Conservation (phyloP, 305 asterid species). For the Petunia hybrid region DNA sequence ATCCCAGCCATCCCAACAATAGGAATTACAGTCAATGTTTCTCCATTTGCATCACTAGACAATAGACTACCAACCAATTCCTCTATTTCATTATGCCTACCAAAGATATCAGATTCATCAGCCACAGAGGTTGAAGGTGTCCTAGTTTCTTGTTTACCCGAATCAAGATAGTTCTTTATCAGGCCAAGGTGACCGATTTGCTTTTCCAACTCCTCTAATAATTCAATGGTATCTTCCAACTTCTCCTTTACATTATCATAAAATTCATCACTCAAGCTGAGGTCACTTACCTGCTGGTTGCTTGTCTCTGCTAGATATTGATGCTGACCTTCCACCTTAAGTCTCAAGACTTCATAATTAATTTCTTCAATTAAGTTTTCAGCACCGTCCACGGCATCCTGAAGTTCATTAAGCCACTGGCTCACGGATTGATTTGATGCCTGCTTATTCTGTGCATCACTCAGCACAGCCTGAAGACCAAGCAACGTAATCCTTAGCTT, state of each 20-base stretch:
- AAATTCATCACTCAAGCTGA: neutral
- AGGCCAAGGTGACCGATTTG: slow-evolving; percentile 14
- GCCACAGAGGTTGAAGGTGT: slow-evolving; percentile 41
- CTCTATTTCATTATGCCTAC: slow-evolving; percentile 49
- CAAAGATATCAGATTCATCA: slow-evolving; percentile 42
- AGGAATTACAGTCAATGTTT: slow-evolving; percentile 23
- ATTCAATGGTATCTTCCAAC: slow-evolving; percentile 24
- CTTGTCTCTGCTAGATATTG: neutral
- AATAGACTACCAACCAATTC: slow-evolving; percentile 6
- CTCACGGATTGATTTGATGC: neutral
- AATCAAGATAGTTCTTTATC: slow-evolving; percentile 16
- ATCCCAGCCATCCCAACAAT: slow-evolving; percentile 46
- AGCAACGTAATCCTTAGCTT: slow-evolving; percentile 1
- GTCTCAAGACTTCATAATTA: slow-evolving; percentile 32
- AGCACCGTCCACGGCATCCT: slow-evolving; percentile 44
- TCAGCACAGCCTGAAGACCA: slow-evolving; percentile 1
- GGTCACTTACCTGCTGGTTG: neutral
- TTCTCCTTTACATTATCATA: neutral
- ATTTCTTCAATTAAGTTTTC: slow-evolving; percentile 48
- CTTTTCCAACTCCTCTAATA: too few species aligned
- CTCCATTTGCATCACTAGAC: neutral
- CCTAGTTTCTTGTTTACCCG: slow-evolving; percentile 30
- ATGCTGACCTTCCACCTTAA: slow-evolving; percentile 28
- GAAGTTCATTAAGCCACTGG: slow-evolving; percentile 47
- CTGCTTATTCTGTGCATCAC: slow-evolving; percentile 34